Evolutionary conservation across 495 filamentous ascomycete species (phyloP).

Genomic region (Hyaloscypha bicolor): DNA sequence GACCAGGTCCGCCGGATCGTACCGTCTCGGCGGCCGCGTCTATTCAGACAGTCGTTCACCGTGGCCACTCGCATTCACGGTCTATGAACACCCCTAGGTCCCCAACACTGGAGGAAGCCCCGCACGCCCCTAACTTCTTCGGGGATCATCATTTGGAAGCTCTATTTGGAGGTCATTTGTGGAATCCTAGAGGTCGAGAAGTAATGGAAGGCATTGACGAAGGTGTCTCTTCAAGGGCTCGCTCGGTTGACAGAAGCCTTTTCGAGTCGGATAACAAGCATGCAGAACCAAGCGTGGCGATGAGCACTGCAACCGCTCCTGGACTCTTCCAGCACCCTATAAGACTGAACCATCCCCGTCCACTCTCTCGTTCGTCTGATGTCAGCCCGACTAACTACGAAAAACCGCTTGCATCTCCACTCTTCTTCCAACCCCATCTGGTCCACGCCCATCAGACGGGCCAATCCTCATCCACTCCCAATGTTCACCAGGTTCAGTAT

Average conservation of each 20-base stretch:
- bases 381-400: constrained; percentile 23
- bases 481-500: constrained; percentile 38
- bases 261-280: constrained; percentile 60
- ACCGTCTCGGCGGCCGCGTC: constrained; percentile 34
- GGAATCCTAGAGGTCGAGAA: constrained; percentile 26
- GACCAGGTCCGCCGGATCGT: constrained; percentile 52
- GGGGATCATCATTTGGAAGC: constrained; percentile 50
- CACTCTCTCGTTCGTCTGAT: constrained; percentile 23
- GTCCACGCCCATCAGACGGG: constrained; percentile 42
- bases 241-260: constrained; percentile 58
- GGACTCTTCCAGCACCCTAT: constrained; percentile 28
- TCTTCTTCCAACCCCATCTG: constrained; percentile 39
- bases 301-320: constrained; percentile 38
- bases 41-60: constrained; percentile 34
- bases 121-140: constrained; percentile 39
- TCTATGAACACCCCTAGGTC: constrained; percentile 31
- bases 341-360: constrained; percentile 22
- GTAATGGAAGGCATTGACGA: constrained; percentile 38
- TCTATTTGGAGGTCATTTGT: constrained; percentile 53
- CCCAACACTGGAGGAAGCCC: constrained; percentile 26
- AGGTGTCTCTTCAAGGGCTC: constrained; percentile 42
- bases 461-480: constrained; percentile 49
- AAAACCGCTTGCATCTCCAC: constrained; percentile 37
- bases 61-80: constrained; percentile 32
- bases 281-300: constrained; percentile 52